Conservation (phyloP, 768 basidiomycete genomes). For the Rubroboletus satanas region DNA sequence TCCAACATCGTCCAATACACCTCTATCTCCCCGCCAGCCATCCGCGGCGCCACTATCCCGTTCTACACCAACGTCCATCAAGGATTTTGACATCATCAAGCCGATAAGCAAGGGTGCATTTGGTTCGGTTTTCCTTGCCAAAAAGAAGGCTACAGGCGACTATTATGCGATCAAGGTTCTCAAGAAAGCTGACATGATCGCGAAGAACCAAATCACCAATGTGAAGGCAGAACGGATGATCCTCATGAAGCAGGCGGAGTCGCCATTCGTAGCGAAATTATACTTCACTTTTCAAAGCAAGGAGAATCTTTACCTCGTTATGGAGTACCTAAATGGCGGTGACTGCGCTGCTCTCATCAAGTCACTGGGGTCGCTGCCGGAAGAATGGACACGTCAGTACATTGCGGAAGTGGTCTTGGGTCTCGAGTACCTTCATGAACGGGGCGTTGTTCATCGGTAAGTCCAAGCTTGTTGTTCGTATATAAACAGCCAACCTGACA, state of each 20-base stretch:
- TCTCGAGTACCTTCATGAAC: conserved; percentile 92
- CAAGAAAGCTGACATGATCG: conserved; percentile 99
- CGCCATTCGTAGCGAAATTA: conserved; percentile 95
- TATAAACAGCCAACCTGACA: not conserved
- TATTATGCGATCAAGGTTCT: conserved; percentile 99
- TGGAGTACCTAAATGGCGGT: conserved; percentile 99
- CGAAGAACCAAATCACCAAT: conserved; percentile 99
- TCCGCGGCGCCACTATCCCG: conserved; percentile 74
- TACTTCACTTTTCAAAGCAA: conserved; percentile 99
- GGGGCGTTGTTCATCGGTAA: conserved; percentile 95
- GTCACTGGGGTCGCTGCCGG: conserved; percentile 85
- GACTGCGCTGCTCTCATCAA: conserved; percentile 98
- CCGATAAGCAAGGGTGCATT: conserved; percentile 99
- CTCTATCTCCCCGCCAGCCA: conserved; percentile 84
- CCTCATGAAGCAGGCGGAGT: conserved; percentile 98
- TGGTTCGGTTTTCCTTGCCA: conserved; percentile 96
- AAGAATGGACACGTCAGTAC: conserved; percentile 96
- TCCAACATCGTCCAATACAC: conserved; percentile 47
- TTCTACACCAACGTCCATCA: conserved; percentile 86
- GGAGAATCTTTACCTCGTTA: conserved; percentile 96
- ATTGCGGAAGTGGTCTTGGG: conserved; percentile 95
- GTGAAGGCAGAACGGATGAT: conserved; percentile 99
- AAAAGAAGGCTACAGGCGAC: conserved; percentile 97
- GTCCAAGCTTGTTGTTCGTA: conserved; percentile 19
- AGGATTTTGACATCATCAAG: conserved; percentile 99